Percentiles rank a stretch among this genome's conserved stretches.
Conservation (phyloP, 768 basidiomycete species). For the Phlebiopsis gigantea region DNA sequence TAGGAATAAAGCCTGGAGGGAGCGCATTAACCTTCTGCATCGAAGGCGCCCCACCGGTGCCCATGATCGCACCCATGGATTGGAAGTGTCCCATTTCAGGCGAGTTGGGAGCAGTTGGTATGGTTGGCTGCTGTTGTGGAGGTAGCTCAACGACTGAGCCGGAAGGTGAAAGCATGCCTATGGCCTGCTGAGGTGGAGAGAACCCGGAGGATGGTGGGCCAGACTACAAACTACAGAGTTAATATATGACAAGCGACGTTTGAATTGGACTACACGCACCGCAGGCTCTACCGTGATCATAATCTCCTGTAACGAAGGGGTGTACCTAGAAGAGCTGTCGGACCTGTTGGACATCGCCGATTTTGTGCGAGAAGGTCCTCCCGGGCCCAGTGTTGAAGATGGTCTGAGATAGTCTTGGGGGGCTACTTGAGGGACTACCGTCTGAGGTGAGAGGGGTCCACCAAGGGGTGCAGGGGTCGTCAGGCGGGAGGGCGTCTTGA, state of each 20-base stretch:
- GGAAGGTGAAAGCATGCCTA: conserved; percentile 19
- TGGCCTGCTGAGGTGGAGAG: conserved; percentile 10
- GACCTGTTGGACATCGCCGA: background rate
- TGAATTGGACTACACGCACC: conserved; percentile 13
- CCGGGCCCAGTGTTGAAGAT: background rate
- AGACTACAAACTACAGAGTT: conserved; percentile 14
- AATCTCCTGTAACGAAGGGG: conserved; percentile 1
- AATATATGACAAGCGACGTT: too few relatives aligned
- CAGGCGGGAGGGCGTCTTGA: background rate
- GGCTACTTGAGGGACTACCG: background rate
- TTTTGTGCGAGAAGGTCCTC: background rate
- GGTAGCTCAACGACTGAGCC: conserved; percentile 4
- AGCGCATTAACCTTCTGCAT: conserved; percentile 1
- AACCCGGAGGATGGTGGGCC: conserved; percentile 14
- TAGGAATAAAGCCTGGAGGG: conserved; percentile 10
- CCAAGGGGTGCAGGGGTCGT: conserved; percentile 13
- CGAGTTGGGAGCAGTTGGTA: conserved; percentile 13
- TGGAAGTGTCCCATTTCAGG: conserved; percentile 9
- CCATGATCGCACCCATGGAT: conserved; percentile 1
- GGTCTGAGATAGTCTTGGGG: background rate
- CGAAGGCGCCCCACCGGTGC: background rate
- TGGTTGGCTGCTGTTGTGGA: conserved; percentile 4
- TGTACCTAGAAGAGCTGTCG: background rate
- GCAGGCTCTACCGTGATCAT: conserved; percentile 21
- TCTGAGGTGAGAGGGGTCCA: background rate